These are phyloP conservation scores for Arthrobotrys sinensis DNA, from an alignment of 2,329 filamentous ascomycete genomes.

Conservation along the genomic window DNA sequence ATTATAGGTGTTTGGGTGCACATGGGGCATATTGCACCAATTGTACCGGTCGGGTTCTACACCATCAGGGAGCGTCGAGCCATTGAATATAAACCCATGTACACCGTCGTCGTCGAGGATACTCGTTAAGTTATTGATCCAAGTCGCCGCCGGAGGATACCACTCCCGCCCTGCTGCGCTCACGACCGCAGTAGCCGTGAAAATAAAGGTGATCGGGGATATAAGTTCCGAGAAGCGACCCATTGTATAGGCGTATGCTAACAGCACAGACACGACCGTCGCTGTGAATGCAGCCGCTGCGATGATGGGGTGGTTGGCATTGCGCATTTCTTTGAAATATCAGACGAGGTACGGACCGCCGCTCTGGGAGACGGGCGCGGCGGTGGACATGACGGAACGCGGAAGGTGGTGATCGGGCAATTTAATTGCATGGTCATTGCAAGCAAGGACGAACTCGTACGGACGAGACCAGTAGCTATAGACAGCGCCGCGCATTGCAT, in stretches of 20 bases:
- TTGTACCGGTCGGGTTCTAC: constrained; percentile 78
- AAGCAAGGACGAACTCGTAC: too few species aligned
- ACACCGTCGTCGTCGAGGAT: constrained; percentile 75
- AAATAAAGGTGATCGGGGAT: constrained; percentile 6
- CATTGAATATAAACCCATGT: constrained; percentile 82
- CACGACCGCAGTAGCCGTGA: not conserved
- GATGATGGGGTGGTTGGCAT: not conserved
- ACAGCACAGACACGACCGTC: not conserved
- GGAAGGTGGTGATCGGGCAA: too few species aligned
- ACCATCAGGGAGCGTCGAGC: constrained; percentile 73
- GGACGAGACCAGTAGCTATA: too few species aligned
- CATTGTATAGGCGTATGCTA: constrained; percentile 16
- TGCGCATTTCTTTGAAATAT: constrained; percentile 10
- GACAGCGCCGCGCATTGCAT: too few species aligned
- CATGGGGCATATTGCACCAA: constrained; percentile 91
- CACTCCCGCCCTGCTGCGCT: constrained; percentile 67
- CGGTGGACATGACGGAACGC: too few species aligned
- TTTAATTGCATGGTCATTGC: too few species aligned
- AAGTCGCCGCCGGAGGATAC: constrained; percentile 73
- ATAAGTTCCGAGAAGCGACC: constrained; percentile 18
- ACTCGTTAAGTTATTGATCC: constrained; percentile 75
- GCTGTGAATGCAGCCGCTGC: not conserved
- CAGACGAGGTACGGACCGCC: not conserved
- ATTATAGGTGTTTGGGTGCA: constrained; percentile 77
- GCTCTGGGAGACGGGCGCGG: too few species aligned